A percentile compares a stretch with the other conserved stretches of the same genome.
phyloP scores from a whole-genome alignment of 139 green algal genomes.

The Coccomyxa sp. region DNA sequence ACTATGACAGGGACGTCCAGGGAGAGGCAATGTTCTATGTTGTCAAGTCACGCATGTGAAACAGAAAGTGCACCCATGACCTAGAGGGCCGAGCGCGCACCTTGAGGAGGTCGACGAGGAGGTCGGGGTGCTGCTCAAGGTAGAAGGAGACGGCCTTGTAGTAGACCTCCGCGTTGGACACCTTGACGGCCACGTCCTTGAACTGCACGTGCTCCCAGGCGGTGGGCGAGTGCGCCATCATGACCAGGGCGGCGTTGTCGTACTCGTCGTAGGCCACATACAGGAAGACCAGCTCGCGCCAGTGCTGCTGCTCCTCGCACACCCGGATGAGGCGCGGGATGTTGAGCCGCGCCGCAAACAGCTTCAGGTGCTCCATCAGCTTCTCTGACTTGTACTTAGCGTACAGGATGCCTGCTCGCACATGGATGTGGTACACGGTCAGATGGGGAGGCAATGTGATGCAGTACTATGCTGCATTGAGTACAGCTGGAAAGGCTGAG shows the following conservation, averaged over 20 bases:
- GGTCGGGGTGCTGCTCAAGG: conserved; percentile 92
- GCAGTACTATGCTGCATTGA: background rate
- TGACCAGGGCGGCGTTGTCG: conserved; percentile 84
- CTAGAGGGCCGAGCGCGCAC: conserved; percentile 13
- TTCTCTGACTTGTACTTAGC: conserved; percentile 78
- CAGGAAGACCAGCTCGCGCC: conserved; percentile 95
- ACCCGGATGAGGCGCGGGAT: conserved; percentile 95
- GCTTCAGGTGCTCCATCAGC: conserved; percentile 99
- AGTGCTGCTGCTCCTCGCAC: conserved; percentile 93
- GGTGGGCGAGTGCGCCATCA: conserved; percentile 67
- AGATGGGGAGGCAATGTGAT: background rate
- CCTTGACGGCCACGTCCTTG: conserved; percentile 95
- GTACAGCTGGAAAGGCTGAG: too few species aligned
- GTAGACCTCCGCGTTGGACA: conserved; percentile 78
- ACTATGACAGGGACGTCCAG: too few species aligned
- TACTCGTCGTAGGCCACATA: conserved; percentile 98
- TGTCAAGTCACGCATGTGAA: too few species aligned
- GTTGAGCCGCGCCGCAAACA: conserved; percentile 95
- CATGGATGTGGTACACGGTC: background rate
- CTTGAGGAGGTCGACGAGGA: conserved; percentile 93
- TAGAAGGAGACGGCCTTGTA: conserved; percentile 97
- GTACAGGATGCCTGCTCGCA: conserved; percentile 93
- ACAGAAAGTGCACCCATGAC: too few species aligned
- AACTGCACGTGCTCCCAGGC: conserved; percentile 98
- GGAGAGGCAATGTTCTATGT: too few species aligned